Evolutionary conservation across 2,329 filamentous ascomycete species (phyloP), one percentile per base, ranked within the genome.

Genomic region (Phyllosticta citriasiana): DNA sequence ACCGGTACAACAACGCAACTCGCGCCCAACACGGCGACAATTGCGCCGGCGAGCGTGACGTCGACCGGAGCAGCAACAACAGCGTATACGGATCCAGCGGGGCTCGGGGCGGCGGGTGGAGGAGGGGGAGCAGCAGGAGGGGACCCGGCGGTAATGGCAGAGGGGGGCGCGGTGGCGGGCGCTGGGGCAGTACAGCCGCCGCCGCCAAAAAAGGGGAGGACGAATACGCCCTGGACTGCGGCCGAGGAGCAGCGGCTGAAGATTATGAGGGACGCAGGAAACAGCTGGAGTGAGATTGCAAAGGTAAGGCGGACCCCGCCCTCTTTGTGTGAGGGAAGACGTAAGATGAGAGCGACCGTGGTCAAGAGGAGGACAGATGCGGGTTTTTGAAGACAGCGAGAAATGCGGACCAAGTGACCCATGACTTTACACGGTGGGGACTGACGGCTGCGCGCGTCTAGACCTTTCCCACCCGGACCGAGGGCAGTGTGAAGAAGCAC

Each of bases 401-500:
- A 4, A 27, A 25, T 25, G 30, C 19, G 12, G 59, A 30, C 24
- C 14, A 25, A 22, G 8, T 47, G 27, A 57, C 30, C 7, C 40
- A 53, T 6, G 47, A 40, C 25, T 57, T 52, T 22, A 40, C 33
- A 16, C 14, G 33, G 33, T 40, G 10, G 14, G 2, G 33, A 60
- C 53, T 60, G 40, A 60, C 33, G 25, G n/a, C 40, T 55, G 19
- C 9, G 58, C 53, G 24, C 24, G 33, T 24, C 12, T 66, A 95
- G 89, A 92, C 89, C 2, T 99, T 99, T 72, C 93, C 94, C 10
- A 87, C 85, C 25, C 84, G 94, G 69, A 99, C 94, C 52, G 94
- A 99, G 77, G 94, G 94, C 7, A 97, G 92, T 70, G 94, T 99
- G 24, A 99, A 97, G 82, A 99, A 97, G 78, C 94, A 99, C 74